Conservation (phyloP, 169 alveolate species). For the Plasmodium inui region DNA sequence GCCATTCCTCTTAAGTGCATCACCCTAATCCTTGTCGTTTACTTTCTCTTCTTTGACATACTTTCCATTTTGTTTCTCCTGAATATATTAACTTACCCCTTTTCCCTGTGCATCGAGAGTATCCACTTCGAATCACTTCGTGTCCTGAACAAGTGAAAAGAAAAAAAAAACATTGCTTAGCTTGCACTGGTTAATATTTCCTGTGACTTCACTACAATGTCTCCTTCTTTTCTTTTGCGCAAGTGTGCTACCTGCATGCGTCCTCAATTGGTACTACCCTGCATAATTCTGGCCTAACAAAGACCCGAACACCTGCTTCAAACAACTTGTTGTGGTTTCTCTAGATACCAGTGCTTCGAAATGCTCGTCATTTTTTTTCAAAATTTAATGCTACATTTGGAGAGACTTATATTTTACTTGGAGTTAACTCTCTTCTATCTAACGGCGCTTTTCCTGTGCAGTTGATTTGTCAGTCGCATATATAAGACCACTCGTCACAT, state of each 20-base stretch:
- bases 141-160: not conserved
- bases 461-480: not conserved
- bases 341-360: not conserved
- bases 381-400: slow-evolving; percentile 15
- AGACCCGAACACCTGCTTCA: not conserved
- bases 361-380: slow-evolving; percentile 3
- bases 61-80: not conserved
- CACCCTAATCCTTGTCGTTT: not conserved
- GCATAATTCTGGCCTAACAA: not conserved
- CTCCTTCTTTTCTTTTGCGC: not conserved
- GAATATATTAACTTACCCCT: not conserved
- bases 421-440: slow-evolving; percentile 3
- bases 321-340: not conserved
- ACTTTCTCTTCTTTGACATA: not conserved
- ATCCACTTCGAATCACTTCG: not conserved
- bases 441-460: slow-evolving; percentile 8
- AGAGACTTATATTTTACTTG: slow-evolving; percentile 4
- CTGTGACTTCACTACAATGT: not conserved
- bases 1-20: not conserved
- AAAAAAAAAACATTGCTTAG: too few relatives aligned
- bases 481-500: not conserved
- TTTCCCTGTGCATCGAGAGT: not conserved
- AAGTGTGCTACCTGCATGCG: not conserved
- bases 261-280: not conserved
- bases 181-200: not conserved